A percentile compares a stretch with the other conserved stretches of the same genome.
phyloP scores from a whole-genome alignment of 495 filamentous ascomycete species.

The Bacidia gigantensis region DNA sequence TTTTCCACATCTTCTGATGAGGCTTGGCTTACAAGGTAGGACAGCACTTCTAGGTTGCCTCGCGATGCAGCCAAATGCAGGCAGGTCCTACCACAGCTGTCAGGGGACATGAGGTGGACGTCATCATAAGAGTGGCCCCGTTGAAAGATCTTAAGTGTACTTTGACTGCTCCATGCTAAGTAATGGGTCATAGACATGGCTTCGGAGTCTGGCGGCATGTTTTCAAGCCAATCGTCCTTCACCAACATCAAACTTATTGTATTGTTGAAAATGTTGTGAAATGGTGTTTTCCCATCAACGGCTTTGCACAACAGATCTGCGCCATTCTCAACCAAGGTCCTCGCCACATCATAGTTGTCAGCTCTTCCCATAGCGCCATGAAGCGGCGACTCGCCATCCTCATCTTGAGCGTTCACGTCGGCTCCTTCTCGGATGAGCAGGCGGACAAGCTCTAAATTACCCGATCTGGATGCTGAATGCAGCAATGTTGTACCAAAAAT shows the following conservation, averaged over 20 bases:
- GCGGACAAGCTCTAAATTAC: conserved; percentile 5
- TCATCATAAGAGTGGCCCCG: conserved; percentile 6
- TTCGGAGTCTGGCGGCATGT: conserved; percentile 7
- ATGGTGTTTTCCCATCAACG: conserved; percentile 9
- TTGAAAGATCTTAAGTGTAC: conserved; percentile 4
- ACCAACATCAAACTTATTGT: conserved; percentile 8
- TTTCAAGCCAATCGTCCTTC: conserved; percentile 8
- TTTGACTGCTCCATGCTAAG: conserved; percentile 12
- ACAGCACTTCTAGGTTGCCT: conserved; percentile 9
- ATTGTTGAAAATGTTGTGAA: conserved; percentile 9
- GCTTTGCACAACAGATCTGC: conserved; percentile 9
- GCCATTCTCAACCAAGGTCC: conserved; percentile 10
- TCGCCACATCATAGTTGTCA: conserved; percentile 9
- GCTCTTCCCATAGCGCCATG: conserved; percentile 6
- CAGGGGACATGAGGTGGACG: conserved; percentile 5
- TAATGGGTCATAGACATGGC: conserved; percentile 10
- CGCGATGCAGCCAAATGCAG: conserved; percentile 11
- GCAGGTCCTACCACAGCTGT: conserved; percentile 7
- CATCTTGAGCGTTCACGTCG: conserved; percentile 16
- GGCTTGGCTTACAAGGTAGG: conserved; percentile 3
- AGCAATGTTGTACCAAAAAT: conserved; percentile 5
- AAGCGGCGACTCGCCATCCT: conserved; percentile 12
- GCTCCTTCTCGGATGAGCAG: conserved; percentile 11
- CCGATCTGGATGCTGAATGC: conserved; percentile 7
- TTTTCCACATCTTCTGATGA: conserved; percentile 3